Percentiles rank a stretch among this genome's conserved stretches.
phyloP scores from a whole-genome alignment of 805 yeast genomes.

The Kuraishia floccosa region DNA sequence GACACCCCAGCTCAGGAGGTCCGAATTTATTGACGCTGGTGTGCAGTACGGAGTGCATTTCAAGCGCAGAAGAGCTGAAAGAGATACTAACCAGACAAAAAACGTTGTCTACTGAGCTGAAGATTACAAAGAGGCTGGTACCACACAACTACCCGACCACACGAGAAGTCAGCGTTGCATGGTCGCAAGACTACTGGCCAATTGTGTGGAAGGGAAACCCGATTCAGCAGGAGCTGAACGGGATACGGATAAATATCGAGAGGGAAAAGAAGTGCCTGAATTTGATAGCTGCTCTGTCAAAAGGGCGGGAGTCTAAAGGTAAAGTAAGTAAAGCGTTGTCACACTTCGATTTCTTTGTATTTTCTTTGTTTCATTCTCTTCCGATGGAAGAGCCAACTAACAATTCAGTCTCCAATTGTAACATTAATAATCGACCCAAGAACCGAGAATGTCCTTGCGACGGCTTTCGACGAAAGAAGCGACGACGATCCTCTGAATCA shows the following conservation, averaged over 20 bases:
- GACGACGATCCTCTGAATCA: constrained; percentile 51
- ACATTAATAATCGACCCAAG: constrained; percentile 56
- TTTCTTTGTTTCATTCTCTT: constrained; percentile 1
- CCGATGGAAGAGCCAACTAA: constrained; percentile 6
- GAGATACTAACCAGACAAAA: constrained; percentile 1
- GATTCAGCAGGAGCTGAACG: constrained; percentile 54
- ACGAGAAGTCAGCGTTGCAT: no score
- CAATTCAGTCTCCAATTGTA: constrained; percentile 29
- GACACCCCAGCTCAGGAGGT: constrained; percentile 1
- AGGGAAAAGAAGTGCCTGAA: constrained; percentile 23
- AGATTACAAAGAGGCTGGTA: no score
- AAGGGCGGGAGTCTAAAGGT: constrained; percentile 14
- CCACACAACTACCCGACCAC: no score
- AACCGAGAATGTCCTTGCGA: constrained; percentile 25
- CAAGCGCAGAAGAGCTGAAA: neutral
- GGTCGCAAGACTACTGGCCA: constrained; percentile 79
- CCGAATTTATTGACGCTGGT: constrained; percentile 1
- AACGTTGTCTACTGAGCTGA: no score
- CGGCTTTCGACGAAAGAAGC: constrained; percentile 26
- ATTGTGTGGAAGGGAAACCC: constrained; percentile 92
- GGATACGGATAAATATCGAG: constrained; percentile 35
- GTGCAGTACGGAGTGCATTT: constrained; percentile 3
- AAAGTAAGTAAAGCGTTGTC: no score
- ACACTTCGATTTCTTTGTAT: no score
- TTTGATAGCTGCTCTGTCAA: constrained; percentile 12